These are phyloP conservation scores for Phyllosticta capitalensis DNA, from an alignment of 2,329 filamentous ascomycete species.

Conservation along the genomic window DNA sequence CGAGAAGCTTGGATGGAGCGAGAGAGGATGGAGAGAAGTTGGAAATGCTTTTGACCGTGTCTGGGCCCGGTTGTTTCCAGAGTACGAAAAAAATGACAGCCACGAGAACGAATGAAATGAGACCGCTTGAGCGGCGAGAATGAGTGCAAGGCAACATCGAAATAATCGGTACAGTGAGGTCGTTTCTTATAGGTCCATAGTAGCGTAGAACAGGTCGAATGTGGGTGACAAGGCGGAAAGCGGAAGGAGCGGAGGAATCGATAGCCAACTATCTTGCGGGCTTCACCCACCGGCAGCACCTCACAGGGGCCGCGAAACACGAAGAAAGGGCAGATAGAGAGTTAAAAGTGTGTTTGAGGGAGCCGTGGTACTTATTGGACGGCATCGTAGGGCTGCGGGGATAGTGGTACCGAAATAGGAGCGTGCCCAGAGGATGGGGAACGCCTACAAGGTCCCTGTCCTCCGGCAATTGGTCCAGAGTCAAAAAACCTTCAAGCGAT, in stretches of 20 bases:
- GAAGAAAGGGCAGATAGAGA: neutral
- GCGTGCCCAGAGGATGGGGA: neutral
- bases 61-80: constrained; percentile 2
- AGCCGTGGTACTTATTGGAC: neutral
- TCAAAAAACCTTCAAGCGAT: neutral
- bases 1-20: neutral
- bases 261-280: neutral
- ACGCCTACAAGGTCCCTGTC: neutral
- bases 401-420: neutral
- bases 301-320: neutral
- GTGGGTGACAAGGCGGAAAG: neutral
- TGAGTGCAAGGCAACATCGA: constrained; percentile 6
- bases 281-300: neutral
- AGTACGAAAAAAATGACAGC: neutral
- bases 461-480: neutral
- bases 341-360: neutral
- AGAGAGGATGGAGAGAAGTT: neutral
- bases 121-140: constrained; percentile 7
- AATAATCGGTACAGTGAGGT: neutral
- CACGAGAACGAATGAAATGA: constrained; percentile 6
- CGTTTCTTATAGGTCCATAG: neutral
- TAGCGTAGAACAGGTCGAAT: neutral
- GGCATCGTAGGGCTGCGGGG: neutral
- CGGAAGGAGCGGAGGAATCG: neutral
- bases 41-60: neutral